A percentile compares a stretch with the other conserved stretches of the same genome.
phyloP scores from a whole-genome alignment of 495 filamentous ascomycete species.

The Daldinia concentrica region DNA sequence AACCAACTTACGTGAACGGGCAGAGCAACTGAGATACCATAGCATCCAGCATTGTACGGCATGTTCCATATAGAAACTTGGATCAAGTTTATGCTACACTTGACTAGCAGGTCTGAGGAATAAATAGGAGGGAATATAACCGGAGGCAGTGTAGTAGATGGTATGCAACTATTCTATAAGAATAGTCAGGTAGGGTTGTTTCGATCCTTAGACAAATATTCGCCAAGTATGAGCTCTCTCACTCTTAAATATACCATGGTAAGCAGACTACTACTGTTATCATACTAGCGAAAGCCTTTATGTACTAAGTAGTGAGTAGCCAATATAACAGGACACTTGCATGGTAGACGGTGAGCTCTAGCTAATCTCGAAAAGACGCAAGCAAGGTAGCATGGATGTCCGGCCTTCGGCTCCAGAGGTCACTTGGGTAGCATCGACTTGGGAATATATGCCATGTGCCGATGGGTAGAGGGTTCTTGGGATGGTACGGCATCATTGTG shows the following conservation, averaged over 20 bases:
- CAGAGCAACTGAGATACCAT: conserved; percentile 33
- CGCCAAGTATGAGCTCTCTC: background rate
- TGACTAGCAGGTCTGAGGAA: conserved; percentile 14
- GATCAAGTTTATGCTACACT: conserved; percentile 28
- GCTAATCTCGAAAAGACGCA: conserved; percentile 2
- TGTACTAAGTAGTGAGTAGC: background rate
- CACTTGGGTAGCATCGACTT: conserved; percentile 11
- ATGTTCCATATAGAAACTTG: conserved; percentile 40
- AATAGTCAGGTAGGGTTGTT: conserved; percentile 15
- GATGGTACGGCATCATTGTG: conserved; percentile 27
- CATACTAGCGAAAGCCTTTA: conserved; percentile 7
- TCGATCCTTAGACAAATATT: conserved; percentile 11
- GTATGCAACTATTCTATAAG: conserved; percentile 19
- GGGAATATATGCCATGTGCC: conserved; percentile 33
- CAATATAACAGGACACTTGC: conserved; percentile 14
- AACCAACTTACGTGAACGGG: conserved; percentile 38
- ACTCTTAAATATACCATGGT: conserved; percentile 14
- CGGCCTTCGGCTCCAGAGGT: conserved; percentile 13
- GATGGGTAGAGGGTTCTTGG: conserved; percentile 13
- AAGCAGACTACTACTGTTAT: conserved; percentile 16
- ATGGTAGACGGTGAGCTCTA: conserved; percentile 13
- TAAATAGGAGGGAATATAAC: conserved; percentile 16
- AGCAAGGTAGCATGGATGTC: conserved; percentile 4
- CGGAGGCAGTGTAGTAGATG: conserved; percentile 21
- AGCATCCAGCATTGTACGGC: conserved; percentile 37